Evolutionary conservation across 2,329 filamentous ascomycete species (phyloP).

Genomic region (Berkeleyomyces rouxiae): DNA sequence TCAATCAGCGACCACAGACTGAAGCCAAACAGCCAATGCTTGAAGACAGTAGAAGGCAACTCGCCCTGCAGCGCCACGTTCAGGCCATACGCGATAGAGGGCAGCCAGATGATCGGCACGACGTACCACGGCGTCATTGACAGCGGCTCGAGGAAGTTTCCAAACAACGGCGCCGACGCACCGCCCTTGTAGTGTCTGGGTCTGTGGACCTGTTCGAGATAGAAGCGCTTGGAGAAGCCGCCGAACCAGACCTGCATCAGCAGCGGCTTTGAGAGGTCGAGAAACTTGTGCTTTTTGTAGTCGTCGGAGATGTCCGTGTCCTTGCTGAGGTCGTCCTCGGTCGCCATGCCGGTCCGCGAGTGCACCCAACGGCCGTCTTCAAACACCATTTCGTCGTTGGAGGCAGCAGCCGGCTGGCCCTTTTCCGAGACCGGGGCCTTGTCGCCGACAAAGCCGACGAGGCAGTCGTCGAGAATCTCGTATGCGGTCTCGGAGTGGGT

Average conservation of each 20-base stretch:
- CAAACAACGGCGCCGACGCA: constrained; percentile 81
- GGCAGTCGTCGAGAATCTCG: constrained; percentile 18
- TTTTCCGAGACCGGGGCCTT: constrained; percentile 17
- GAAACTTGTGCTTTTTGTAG: constrained; percentile 82
- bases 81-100: constrained; percentile 58
- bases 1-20: constrained; percentile 80
- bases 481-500: constrained; percentile 85
- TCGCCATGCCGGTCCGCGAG: constrained; percentile 71
- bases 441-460: constrained; percentile 15
- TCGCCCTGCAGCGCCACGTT: constrained; percentile 44
- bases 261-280: constrained; percentile 73
- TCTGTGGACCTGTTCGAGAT: constrained; percentile 87
- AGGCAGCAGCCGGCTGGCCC: constrained; percentile 16
- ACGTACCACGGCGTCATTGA: constrained; percentile 92
- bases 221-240: constrained; percentile 88
- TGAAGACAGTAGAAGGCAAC: constrained; percentile 29
- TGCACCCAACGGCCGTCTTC: constrained; percentile 24
- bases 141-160: constrained; percentile 96
- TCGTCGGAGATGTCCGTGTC: constrained; percentile 65
- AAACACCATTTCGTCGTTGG: constrained; percentile 18
- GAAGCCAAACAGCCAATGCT: constrained; percentile 54
- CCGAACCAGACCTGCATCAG: constrained; percentile 77
- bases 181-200: constrained; percentile 93
- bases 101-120: constrained; percentile 70
- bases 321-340: constrained; percentile 67